phyloP scores from a whole-genome alignment of 148 eudicot species.

The Rhododendron vialii region DNA sequence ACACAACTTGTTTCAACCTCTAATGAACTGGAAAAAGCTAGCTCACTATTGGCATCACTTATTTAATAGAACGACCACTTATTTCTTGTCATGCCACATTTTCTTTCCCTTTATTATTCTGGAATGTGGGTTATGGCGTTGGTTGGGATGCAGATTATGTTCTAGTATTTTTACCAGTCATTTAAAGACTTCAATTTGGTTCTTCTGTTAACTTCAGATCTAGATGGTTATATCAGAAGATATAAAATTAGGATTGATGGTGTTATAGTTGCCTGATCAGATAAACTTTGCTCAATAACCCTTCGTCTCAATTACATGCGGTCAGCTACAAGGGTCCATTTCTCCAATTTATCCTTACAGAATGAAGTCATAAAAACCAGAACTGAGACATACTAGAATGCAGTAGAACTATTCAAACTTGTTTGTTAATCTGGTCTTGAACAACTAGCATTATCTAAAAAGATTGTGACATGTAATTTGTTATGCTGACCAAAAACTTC shows the following conservation, averaged over 20 bases:
- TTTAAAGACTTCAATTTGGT: background rate
- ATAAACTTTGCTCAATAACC: background rate
- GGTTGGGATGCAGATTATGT: background rate
- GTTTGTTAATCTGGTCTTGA: background rate
- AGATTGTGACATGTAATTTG: background rate
- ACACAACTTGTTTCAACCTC: background rate
- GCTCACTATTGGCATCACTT: background rate
- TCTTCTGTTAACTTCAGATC: background rate
- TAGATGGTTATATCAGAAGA: background rate
- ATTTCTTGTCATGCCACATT: background rate
- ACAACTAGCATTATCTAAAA: background rate
- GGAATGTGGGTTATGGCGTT: background rate
- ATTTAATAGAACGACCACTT: background rate
- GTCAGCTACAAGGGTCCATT: background rate
- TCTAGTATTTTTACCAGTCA: background rate
- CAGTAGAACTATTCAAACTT: background rate
- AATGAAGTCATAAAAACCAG: background rate
- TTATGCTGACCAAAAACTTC: background rate
- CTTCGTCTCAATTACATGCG: background rate
- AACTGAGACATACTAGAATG: background rate
- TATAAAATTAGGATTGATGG: background rate
- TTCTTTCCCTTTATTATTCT: background rate
- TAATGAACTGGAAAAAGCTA: background rate
- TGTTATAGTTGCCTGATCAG: background rate
- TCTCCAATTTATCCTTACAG: background rate